These are phyloP conservation scores for Neopestalotiopsis rosae DNA, from an alignment of 2,329 filamentous ascomycete genomes.

Conservation along the genomic window DNA sequence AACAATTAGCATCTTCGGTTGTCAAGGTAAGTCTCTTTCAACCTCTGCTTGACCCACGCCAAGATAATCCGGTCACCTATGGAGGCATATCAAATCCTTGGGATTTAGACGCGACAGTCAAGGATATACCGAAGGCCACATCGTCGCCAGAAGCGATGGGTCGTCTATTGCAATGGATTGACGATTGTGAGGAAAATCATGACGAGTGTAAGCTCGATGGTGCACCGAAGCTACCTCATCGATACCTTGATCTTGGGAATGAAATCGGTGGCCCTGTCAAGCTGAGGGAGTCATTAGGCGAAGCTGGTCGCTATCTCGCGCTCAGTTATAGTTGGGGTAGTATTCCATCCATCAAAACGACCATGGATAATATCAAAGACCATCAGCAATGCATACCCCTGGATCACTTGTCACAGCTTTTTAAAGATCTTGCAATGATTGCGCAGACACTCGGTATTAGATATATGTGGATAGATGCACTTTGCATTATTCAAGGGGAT, in stretches of 20 bases:
- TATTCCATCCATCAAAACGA: neutral
- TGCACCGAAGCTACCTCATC: neutral
- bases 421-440: neutral
- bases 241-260: neutral
- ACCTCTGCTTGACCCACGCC: too few relatives aligned
- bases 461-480: neutral
- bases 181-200: neutral
- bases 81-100: too few relatives aligned
- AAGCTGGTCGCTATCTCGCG: neutral
- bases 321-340: neutral
- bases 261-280: neutral
- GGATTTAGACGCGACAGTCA: too few relatives aligned
- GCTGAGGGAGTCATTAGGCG: neutral
- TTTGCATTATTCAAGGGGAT: neutral
- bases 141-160: neutral
- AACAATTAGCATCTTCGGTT: too few relatives aligned
- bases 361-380: neutral
- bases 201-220: neutral
- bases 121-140: neutral
- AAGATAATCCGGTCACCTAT: too few relatives aligned
- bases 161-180: neutral
- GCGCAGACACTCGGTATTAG: neutral
- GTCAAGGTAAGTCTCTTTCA: too few relatives aligned
- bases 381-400: neutral
- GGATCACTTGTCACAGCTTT: neutral